Evolutionary conservation across 2,329 filamentous ascomycete genomes (phyloP), one percentile per base, ranked within the genome.

Genomic region (Endocalyx cinctus): DNA sequence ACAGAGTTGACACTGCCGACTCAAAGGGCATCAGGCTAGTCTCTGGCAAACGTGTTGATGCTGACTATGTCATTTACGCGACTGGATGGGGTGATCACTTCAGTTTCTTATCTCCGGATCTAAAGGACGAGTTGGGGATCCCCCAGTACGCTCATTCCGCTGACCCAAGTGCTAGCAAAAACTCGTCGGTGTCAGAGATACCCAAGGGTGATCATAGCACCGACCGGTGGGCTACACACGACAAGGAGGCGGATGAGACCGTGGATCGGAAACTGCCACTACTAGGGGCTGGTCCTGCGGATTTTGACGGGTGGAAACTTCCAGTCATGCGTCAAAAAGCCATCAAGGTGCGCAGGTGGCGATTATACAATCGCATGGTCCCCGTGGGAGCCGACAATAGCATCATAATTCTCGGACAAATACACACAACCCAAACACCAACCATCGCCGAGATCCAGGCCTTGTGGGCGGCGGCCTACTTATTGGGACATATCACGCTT

Each of bases 381-480:
- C 36, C 36, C 6, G 14, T 34, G 14, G 14, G 23, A 1, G 11
- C 37, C 16, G 47, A 54, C 27, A 44, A 45, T 4, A 45, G 44
- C 5, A 33, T 54, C 16, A 29, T 35, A 17, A 38, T 52, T 17
- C 39, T 41, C 6, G 51, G 51, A 4, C 41, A 46, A 17, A 46
- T 55, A 20, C 48, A 52, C 38, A 44, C 51, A 4, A 43, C 41
- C 3, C 37, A 45, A 19, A 53, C 52, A 2, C 50, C 51, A 3
- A 13, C 47, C 2, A 33, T 47, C 6, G 31, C 43, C 4, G 42
- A 46, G 33, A 26, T 52, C 10, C 51, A 54, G 29, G 22, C 48
- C 3, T 36, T 55, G 23, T 55, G 50, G 49, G 46, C 36, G 10
- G 37, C 45, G 27, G 28, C 36, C 7, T 55, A 46, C 29, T 28